These are phyloP conservation scores for Cyanodermella asteris DNA, from an alignment of 2,329 filamentous ascomycete genomes.

Conservation along the genomic window DNA sequence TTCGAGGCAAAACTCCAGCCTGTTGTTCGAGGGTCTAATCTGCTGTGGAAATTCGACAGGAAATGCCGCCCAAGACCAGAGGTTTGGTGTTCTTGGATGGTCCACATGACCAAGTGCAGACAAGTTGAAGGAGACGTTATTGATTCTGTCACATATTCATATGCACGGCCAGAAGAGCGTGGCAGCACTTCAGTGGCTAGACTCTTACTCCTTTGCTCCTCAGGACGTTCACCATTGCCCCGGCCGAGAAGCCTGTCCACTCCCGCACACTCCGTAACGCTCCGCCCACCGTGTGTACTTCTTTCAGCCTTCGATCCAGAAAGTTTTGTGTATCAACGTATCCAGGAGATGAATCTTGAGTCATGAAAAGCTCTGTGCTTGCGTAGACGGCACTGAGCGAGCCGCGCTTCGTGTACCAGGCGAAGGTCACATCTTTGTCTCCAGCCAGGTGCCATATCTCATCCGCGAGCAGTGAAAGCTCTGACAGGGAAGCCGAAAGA, in stretches of 20 bases:
- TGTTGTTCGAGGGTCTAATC: no score
- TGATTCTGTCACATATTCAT: no score
- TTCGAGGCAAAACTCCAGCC: no score
- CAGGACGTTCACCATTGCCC: constrained; percentile 57
- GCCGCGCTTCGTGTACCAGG: constrained; percentile 64
- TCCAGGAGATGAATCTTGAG: constrained; percentile 54
- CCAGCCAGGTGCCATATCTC: constrained; percentile 81
- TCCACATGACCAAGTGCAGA: no score
- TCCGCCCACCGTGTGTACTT: constrained; percentile 40
- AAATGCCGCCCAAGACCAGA: no score
- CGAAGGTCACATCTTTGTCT: constrained; percentile 58
- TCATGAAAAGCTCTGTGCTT: constrained; percentile 79
- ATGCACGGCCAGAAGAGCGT: no score
- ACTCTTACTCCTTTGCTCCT: constrained; percentile 74
- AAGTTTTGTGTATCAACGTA: constrained; percentile 63
- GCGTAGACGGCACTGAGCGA: constrained; percentile 47
- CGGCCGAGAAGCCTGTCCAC: constrained; percentile 65
- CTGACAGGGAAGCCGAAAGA: constrained; percentile 50
- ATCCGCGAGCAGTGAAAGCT: constrained; percentile 65
- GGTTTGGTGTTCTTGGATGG: no score
- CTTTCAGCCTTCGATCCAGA: constrained; percentile 50
- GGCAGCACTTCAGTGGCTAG: no score
- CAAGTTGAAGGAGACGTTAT: no score
- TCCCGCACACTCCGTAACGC: constrained; percentile 43
- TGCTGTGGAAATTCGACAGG: no score